Evolutionary conservation across 805 yeast species (phyloP).

Genomic region (Candida jianshihensis): DNA sequence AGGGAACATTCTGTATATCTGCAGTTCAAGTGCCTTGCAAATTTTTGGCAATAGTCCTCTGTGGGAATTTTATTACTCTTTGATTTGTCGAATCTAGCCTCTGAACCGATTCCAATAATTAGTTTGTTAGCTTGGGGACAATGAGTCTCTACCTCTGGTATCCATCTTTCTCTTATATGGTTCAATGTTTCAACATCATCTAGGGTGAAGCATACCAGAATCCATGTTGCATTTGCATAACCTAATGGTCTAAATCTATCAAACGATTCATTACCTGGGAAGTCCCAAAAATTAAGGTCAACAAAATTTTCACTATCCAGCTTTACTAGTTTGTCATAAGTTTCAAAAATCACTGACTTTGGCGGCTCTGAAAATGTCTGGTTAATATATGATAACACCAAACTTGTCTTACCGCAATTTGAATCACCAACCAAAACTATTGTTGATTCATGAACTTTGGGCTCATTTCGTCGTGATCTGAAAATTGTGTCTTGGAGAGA

Average conservation of each 20-base stretch:
- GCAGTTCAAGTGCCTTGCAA: slow-evolving; percentile 26
- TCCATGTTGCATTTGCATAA: slow-evolving; percentile 32
- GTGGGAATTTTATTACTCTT: slow-evolving; percentile 19
- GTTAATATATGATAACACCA: slow-evolving; percentile 16
- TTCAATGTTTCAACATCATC: slow-evolving; percentile 28
- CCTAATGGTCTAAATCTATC: slow-evolving; percentile 37
- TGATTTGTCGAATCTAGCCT: slow-evolving; percentile 25
- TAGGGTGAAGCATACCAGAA: slow-evolving; percentile 32
- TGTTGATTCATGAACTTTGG: slow-evolving; percentile 1
- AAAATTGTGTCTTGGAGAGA: background rate
- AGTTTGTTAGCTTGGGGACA: slow-evolving; percentile 31
- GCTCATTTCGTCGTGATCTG: too few species aligned
- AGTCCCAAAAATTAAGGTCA: slow-evolving; percentile 33
- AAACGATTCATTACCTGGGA: slow-evolving; percentile 31
- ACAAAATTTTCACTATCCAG: slow-evolving; percentile 19
- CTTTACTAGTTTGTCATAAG: slow-evolving; percentile 14
- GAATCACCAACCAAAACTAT: slow-evolving; percentile 22
- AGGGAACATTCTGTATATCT: slow-evolving; percentile 31
- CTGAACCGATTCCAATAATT: slow-evolving; percentile 33
- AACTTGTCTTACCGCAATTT: slow-evolving; percentile 21
- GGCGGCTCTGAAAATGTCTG: slow-evolving; percentile 7
- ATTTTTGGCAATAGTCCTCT: slow-evolving; percentile 21
- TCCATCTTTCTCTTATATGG: slow-evolving; percentile 33
- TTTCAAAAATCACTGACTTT: slow-evolving; percentile 13
- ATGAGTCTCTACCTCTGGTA: slow-evolving; percentile 34